These are phyloP conservation scores for Paramecium octaurelia DNA, from an alignment of 73 alveolate genomes.

Conservation along the genomic window DNA sequence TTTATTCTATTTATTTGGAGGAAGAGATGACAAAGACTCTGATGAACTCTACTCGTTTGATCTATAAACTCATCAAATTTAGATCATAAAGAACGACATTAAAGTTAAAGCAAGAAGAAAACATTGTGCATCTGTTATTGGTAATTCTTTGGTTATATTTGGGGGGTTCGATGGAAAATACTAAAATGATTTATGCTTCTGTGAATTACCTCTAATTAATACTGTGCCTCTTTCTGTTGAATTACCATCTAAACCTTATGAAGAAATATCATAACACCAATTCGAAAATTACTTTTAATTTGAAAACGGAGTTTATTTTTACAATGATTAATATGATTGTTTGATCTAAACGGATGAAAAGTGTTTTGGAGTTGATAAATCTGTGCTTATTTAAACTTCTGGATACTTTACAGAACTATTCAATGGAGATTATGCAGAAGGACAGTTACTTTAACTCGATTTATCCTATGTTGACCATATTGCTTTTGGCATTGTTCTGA, in stretches of 20 bases:
- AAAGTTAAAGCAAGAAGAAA: background rate
- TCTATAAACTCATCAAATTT: background rate
- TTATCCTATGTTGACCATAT: background rate
- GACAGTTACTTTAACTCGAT: background rate
- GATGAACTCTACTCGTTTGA: background rate
- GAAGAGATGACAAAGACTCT: conserved; percentile 14
- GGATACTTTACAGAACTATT: background rate
- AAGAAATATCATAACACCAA: background rate
- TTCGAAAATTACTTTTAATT: background rate
- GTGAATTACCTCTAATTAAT: background rate
- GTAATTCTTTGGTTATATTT: background rate
- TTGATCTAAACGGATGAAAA: background rate
- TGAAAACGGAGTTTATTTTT: background rate
- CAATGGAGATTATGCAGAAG: background rate
- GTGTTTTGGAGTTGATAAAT: background rate
- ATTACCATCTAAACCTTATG: background rate
- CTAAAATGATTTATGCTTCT: background rate
- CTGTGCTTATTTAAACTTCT: background rate
- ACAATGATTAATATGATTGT: conserved; percentile 11
- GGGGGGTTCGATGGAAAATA: conserved; percentile 17
- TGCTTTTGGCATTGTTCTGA: background rate
- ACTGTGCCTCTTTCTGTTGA: background rate
- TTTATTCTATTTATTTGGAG: conserved; percentile 10
- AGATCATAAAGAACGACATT: background rate
- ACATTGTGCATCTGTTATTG: background rate